Percentiles rank a stretch among this genome's conserved stretches.
phyloP scores from a whole-genome alignment of 140 eudicot genomes.

The Ambrosia hybrid region DNA sequence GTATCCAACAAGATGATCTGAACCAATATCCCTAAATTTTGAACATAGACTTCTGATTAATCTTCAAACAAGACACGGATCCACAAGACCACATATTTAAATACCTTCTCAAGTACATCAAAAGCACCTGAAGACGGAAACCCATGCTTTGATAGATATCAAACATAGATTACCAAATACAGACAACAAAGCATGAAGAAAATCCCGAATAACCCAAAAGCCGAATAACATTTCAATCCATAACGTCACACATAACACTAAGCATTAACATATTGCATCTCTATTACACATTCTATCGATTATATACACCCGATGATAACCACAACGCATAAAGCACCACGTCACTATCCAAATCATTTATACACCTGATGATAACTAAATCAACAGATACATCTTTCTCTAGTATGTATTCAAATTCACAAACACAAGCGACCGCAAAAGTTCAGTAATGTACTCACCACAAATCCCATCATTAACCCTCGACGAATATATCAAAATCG shows the following conservation, averaged over 20 bases:
- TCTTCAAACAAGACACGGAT: conserved; percentile 2
- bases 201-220: neutral
- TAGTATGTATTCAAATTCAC: neutral
- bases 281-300: neutral
- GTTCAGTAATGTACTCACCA: conserved; percentile 46
- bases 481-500: conserved; percentile 65
- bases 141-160: conserved; percentile 5
- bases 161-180: neutral
- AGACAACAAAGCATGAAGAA: neutral
- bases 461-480: conserved; percentile 97
- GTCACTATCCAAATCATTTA: neutral
- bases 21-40: conserved; percentile 11
- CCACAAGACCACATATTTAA: too few species aligned
- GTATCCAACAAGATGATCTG: conserved; percentile 10
- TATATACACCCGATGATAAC: too few species aligned
- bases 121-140: conserved; percentile 14
- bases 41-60: neutral
- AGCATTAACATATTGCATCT: neutral
- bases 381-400: conserved; percentile 12
- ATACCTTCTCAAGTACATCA: conserved; percentile 1
- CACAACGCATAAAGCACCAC: too few species aligned
- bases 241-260: neutral
- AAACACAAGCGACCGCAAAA: too few species aligned
- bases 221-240: conserved; percentile 1
- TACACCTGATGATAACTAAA: neutral